These are phyloP conservation scores for Mallotus nudiflorus DNA, from an alignment of 345 rosid species.

Conservation along the genomic window DNA sequence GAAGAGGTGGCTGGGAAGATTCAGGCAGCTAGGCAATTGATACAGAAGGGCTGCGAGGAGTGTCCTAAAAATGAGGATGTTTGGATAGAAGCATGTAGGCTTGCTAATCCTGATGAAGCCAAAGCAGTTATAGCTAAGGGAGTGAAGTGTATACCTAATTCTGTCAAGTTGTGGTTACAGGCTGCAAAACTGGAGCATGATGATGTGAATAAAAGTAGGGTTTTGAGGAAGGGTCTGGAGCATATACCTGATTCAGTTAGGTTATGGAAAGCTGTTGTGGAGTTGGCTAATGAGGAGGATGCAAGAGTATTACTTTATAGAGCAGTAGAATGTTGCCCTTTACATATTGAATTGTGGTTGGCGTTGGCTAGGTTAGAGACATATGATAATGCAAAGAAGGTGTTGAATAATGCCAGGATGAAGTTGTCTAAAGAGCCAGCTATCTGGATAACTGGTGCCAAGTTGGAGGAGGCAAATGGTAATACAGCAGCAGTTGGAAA, in stretches of 20 bases:
- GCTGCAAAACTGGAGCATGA: constrained; percentile 87
- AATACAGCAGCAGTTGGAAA: constrained; percentile 73
- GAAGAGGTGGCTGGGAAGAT: constrained; percentile 98
- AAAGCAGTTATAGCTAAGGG: constrained; percentile 89
- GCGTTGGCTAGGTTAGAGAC: constrained; percentile 88
- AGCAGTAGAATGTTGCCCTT: constrained; percentile 94
- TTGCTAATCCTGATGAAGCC: constrained; percentile 84
- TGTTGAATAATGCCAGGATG: constrained; percentile 71
- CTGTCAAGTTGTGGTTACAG: constrained; percentile 87
- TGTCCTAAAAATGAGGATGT: constrained; percentile 90
- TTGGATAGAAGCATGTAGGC: constrained; percentile 91
- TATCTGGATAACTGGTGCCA: constrained; percentile 92
- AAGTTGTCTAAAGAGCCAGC: constrained; percentile 84
- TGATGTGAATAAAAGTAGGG: constrained; percentile 70
- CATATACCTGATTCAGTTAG: constrained; percentile 84
- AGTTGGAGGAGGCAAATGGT: constrained; percentile 92
- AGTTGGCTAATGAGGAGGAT: constrained; percentile 71
- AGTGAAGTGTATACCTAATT: constrained; percentile 77
- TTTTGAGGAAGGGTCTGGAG: constrained; percentile 82
- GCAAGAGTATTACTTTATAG: constrained; percentile 76
- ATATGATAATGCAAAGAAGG: constrained; percentile 71
- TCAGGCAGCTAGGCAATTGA: constrained; percentile 72
- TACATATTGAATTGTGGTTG: constrained; percentile 86
- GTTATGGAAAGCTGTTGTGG: constrained; percentile 91
- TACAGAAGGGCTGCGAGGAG: constrained; percentile 87